A percentile compares a stretch with the other conserved stretches of the same genome.
Conservation (phyloP, 345 rosid genomes). For the Hibiscus tridactylites region DNA sequence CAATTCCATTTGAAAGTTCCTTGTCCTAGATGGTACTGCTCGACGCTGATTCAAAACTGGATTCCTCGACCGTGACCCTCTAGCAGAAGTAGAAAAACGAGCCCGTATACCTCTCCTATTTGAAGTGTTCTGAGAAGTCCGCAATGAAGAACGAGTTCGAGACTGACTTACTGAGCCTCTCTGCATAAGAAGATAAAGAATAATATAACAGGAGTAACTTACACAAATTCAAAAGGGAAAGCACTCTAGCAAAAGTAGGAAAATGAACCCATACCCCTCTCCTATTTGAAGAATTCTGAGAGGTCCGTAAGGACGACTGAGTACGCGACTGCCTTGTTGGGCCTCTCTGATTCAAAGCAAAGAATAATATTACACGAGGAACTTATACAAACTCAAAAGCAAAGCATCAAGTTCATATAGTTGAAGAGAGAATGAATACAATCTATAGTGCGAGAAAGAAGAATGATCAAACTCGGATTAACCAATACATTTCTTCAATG, state of each 20-base stretch:
- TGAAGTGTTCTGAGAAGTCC: conserved; percentile 30
- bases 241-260: conserved; percentile 16
- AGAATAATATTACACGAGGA: conserved; percentile 1
- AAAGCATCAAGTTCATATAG: not conserved
- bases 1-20: conserved; percentile 55
- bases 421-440: not conserved
- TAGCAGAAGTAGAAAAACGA: conserved; percentile 30
- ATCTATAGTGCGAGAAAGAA: not conserved
- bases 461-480: not conserved
- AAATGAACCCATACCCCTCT: conserved; percentile 13
- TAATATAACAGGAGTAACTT: not conserved
- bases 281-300: not conserved
- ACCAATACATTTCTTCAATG: too few relatives aligned
- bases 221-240: not conserved
- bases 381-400: not conserved
- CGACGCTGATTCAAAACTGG: conserved; percentile 33
- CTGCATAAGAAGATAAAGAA: conserved; percentile 20
- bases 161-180: conserved; percentile 30
- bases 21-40: conserved; percentile 28
- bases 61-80: conserved; percentile 46
- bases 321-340: not conserved
- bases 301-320: not conserved
- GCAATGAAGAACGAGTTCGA: conserved; percentile 31
- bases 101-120: conserved; percentile 41
- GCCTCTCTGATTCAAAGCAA: not conserved